Evolutionary conservation across 495 filamentous ascomycete genomes (phyloP), one percentile per base, ranked within the genome.

Genomic region (Neurospora sp.): DNA sequence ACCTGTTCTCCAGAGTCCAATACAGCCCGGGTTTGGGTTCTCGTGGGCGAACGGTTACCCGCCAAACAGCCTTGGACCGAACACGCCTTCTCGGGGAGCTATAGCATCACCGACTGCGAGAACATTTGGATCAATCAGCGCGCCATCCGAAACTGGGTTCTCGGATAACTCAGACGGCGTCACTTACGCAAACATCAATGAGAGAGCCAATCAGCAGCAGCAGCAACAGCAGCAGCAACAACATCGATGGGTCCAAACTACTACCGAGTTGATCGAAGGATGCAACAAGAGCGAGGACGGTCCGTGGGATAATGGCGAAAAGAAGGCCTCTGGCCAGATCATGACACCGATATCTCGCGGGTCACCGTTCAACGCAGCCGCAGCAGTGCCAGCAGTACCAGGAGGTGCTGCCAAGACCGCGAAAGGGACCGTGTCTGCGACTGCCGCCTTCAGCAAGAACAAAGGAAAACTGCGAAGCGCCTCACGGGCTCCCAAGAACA

Each of bases 401-500:
- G 53, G 14, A 35, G 53, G 14, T 66, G 12, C 10, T 18, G 27
- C 7, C 14, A 66, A 66, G 27, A 14, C 27, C 53, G 10, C 27
- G 14, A 35, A 66, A 6, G 53, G 27, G 14, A 66, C 53, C 11
- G 27, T 6, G 1, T 61, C 53, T 14, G 27, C 53, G 6, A 7
- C 22, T 61, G 5, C 53, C 27, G 14, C 27, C 22, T 7, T 27
- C 16, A 22, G 11, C 31, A 71, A 71, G 9, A 37, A 66, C 68
- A 70, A 71, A 38, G 68, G 40, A 53, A 78, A 80, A 71, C 76
- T 84, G 14, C 83, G 83, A 41, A 83, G 81, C 72, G 83, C 83
- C 11, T 82, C 83, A 0, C 79, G 82, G 12, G 79, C 79, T 1
- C 81, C 79, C 72, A 85, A 85, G 73, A 84, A 84, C 71, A 75